A percentile compares a stretch with the other conserved stretches of the same genome.
Conservation (phyloP, 805 yeast genomes). For the Lachancea sp. region DNA sequence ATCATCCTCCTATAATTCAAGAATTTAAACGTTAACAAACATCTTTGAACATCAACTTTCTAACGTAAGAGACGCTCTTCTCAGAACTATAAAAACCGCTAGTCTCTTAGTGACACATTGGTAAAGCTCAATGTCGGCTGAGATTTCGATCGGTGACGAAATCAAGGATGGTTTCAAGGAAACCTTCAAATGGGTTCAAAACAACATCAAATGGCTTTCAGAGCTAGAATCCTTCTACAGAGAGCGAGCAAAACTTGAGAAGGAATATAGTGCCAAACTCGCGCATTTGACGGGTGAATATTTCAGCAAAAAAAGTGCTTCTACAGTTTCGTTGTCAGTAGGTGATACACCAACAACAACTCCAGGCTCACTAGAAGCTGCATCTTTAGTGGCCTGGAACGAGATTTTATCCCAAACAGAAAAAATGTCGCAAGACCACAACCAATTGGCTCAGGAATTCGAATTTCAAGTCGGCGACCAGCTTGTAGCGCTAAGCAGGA, state of each 20-base stretch:
- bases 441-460: conserved; percentile 53
- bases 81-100: no score
- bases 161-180: conserved; percentile 72
- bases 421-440: conserved; percentile 61
- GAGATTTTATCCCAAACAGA: conserved; percentile 83
- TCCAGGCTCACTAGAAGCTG: conserved; percentile 90
- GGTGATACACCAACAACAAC: conserved; percentile 89
- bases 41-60: no score
- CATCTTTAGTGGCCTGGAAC: conserved; percentile 83
- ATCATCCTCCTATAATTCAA: no score
- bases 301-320: conserved; percentile 68
- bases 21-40: no score
- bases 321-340: conserved; percentile 64
- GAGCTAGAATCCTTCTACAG: conserved; percentile 80
- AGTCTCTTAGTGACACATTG: not conserved
- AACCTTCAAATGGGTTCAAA: conserved; percentile 71
- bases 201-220: conserved; percentile 65
- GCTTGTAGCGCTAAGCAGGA: conserved; percentile 45
- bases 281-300: conserved; percentile 58
- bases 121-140: conserved; percentile 18
- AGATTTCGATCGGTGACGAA: conserved; percentile 55
- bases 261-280: conserved; percentile 70
- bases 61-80: no score
- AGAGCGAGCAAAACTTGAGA: conserved; percentile 76
- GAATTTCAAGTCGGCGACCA: conserved; percentile 55